phyloP scores from a whole-genome alignment of 306 rosid genomes.

The Dryas octopetala region DNA sequence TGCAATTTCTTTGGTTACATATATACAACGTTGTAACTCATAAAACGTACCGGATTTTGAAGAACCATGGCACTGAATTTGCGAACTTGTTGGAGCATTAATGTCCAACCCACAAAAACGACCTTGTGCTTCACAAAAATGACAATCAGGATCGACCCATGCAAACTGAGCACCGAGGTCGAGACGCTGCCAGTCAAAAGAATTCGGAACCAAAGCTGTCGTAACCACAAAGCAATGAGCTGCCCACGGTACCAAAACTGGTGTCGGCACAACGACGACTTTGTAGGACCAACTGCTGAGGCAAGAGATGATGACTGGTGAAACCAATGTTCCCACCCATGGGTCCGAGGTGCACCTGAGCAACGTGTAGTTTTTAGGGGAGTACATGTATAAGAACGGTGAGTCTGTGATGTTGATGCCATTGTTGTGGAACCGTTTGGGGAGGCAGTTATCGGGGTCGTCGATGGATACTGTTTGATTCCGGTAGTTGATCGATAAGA shows the following conservation, averaged over 20 bases:
- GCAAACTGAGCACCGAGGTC: background rate
- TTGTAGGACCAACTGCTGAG: background rate
- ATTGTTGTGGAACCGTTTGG: background rate
- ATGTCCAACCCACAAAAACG: background rate
- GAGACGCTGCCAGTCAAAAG: background rate
- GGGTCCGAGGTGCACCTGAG: background rate
- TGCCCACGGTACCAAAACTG: too few relatives aligned
- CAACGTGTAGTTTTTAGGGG: background rate
- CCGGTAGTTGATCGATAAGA: slow-evolving; percentile 2
- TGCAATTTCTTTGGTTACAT: too few relatives aligned
- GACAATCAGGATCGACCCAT: slow-evolving; percentile 10
- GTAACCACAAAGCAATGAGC: background rate
- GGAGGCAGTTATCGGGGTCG: slow-evolving; percentile 8
- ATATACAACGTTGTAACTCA: too few relatives aligned
- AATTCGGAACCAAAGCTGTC: background rate
- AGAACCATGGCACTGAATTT: background rate
- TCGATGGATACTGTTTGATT: background rate
- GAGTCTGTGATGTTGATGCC: background rate
- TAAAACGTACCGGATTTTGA: background rate
- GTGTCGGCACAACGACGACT: slow-evolving; percentile 6
- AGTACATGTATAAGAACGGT: background rate
- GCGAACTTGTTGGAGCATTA: background rate
- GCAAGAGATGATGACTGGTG: slow-evolving; percentile 1
- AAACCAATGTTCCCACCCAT: too few relatives aligned
- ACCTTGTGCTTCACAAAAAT: background rate